Conservation (phyloP, 352 stramenopile genomes). For the Blastocystis sp. region DNA sequence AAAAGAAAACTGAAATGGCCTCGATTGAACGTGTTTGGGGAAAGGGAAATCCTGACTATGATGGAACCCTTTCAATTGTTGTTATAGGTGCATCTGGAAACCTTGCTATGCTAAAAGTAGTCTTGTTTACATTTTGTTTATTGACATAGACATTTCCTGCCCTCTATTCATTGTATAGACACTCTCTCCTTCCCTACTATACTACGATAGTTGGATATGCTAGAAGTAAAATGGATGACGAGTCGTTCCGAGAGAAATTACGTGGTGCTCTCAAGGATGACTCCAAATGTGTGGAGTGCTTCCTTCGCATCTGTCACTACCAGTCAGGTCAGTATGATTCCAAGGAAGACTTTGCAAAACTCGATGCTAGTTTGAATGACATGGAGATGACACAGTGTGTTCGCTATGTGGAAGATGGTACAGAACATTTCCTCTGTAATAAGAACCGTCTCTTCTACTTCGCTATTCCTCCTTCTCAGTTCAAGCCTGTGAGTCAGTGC, state of each 20-base stretch:
- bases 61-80: constrained; percentile 74
- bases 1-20: background rate
- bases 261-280: constrained; percentile 70
- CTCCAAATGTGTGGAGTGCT: constrained; percentile 70
- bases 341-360: constrained; percentile 72
- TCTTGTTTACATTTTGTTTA: background rate
- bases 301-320: constrained; percentile 74
- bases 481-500: constrained; percentile 82
- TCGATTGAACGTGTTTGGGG: constrained; percentile 36
- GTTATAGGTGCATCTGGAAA: constrained; percentile 79
- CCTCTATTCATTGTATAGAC: constrained; percentile 77
- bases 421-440: constrained; percentile 67
- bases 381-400: constrained; percentile 52
- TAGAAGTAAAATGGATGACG: constrained; percentile 73
- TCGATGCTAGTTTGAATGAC: constrained; percentile 66
- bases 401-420: background rate
- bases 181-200: constrained; percentile 75
- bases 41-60: constrained; percentile 61
- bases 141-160: constrained; percentile 75
- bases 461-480: constrained; percentile 89
- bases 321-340: constrained; percentile 76
- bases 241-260: constrained; percentile 77
- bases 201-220: constrained; percentile 79
- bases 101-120: constrained; percentile 78
- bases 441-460: constrained; percentile 89